Evolutionary conservation across 345 rosid genomes (phyloP).

Genomic region (Firmiana major): DNA sequence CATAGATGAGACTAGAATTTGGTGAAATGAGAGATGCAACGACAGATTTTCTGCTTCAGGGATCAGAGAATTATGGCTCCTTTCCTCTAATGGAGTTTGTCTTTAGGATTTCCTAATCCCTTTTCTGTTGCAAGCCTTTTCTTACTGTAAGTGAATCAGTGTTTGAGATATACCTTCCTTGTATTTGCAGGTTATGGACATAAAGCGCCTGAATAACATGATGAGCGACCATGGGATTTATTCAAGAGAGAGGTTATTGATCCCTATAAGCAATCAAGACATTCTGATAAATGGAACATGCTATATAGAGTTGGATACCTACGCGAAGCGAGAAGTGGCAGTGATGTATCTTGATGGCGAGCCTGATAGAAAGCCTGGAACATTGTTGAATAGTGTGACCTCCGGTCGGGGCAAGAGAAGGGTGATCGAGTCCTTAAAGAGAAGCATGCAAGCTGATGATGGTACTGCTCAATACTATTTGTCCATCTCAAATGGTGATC

Average conservation of each 20-base stretch:
- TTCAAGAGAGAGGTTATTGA: slow-evolving; percentile 71
- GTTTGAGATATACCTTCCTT: neutral
- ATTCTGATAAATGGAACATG: slow-evolving; percentile 60
- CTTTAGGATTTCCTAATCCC: neutral
- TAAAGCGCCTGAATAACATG: slow-evolving; percentile 79
- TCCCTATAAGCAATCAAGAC: slow-evolving; percentile 65
- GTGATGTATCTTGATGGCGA: slow-evolving; percentile 72
- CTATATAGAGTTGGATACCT: slow-evolving; percentile 73
- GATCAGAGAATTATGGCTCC: neutral
- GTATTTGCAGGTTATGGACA: slow-evolving; percentile 63
- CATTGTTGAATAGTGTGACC: slow-evolving; percentile 27
- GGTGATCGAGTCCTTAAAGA: slow-evolving; percentile 60
- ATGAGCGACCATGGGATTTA: slow-evolving; percentile 70
- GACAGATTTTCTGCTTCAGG: neutral
- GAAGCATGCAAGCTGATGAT: slow-evolving; percentile 93
- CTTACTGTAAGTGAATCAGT: no score
- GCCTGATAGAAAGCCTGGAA: slow-evolving; percentile 33
- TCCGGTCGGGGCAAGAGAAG: slow-evolving; percentile 57
- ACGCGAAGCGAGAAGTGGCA: slow-evolving; percentile 76
- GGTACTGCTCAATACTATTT: slow-evolving; percentile 80
- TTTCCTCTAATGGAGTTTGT: neutral
- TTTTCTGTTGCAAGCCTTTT: neutral
- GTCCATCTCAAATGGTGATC: slow-evolving; percentile 72
- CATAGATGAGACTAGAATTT: neutral
- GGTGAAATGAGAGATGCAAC: neutral